Base-by-base conservation (phyloP, 208 protist species). In the Crithidia mellificae region DNA sequence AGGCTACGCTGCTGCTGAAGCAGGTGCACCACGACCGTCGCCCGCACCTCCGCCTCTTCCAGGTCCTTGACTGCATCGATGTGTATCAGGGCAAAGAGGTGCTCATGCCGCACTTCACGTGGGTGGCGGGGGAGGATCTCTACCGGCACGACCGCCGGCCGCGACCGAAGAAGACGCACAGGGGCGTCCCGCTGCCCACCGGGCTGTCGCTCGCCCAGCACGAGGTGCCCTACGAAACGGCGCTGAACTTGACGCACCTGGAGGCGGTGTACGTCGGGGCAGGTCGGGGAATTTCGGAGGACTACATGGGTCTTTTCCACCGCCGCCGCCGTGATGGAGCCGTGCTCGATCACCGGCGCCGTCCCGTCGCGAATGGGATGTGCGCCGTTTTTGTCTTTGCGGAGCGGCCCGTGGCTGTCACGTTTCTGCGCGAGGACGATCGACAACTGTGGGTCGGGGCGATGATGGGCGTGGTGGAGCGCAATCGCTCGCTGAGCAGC, bases 21-120 rank as follows among this genome's bases (percentile, higher is more conserved):
- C 72, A 88, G 68, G 72, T 70, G 44, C 43, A 47, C 34, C 22
- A 46, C 19, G n/a, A 51, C 51, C 66, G 77, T 27, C 64, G 67
- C 2, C 88, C 88, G 17, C 78, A 87, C 52, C 71, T 88, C 32
- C 80, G 83, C n/a, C 85, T 78, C 54, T 90, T 91, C 41, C 71
- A 77, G 38, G 62, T 94, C n/a, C 77, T 81, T 38, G 85, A 91
- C 66, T 77, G 77, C 54, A 43, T 78, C 19, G 76, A 65, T 22
- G 44, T 36, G 3, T 85, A 76, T 43, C 30, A 63, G 15, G 76
- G 79, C 3, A 63, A 55, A 0, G 65, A 76, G 61, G 78, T 81
- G 39, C 63, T 83, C n/a, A 88, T 87, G 76, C 88, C 88, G 24
- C 85, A 91, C 68, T 63, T 94, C 19, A 75, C 71, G 7, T 94